Base-by-base conservation (phyloP, 2,329 filamentous ascomycete genomes). In the Bimuria novae-zelandiae region DNA sequence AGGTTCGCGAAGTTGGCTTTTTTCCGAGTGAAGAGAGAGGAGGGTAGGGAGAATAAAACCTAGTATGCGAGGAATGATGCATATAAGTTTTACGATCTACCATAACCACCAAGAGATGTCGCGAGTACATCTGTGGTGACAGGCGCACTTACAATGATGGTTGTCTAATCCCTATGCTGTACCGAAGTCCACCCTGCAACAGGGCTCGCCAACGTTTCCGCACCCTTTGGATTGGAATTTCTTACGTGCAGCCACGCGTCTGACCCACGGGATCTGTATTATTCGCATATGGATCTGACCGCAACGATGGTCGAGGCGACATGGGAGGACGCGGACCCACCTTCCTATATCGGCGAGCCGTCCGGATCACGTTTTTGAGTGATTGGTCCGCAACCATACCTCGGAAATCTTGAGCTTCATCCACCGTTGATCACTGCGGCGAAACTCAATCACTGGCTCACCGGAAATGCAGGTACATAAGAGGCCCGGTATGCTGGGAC, bases 1-100 rank as follows among this genome's bases (percentile, higher is more conserved):
- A 82, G 90, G 39, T 99, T 97, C 69, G 88, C 92, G 63, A 95
- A 93, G 75, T 76, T 96, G 59, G 93, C 89, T 3, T 96, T 89
- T 67, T 87, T 89, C 61, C 83, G 93, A 43, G 86, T 95, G 43
- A 87, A 88, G 71, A 83, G 87, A 54, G 91, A 86, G 52, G 77
- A 75, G 53, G 53, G 41, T 4, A 21, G 27, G 41, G 41, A 44
- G 17, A 29, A n/a, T 8, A 44, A 44, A 22, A 44, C 27, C 12
- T 44, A 44, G 29, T 2, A 3, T 7, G 25, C 5, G 16, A 21
- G 11, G 2, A 32, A 23, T n/a, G 33, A 4, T 30, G 16, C 16
- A 7, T 10, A 44, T 32, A 29, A n/a, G n/a, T n/a, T n/a, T n/a
- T 27, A 27, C 25, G 25, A 27, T 27, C 25, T 27, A 27, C 10